Conservation (phyloP, 1,139 yeast genomes). For the Hemisphaericaspora xylofermentans region DNA sequence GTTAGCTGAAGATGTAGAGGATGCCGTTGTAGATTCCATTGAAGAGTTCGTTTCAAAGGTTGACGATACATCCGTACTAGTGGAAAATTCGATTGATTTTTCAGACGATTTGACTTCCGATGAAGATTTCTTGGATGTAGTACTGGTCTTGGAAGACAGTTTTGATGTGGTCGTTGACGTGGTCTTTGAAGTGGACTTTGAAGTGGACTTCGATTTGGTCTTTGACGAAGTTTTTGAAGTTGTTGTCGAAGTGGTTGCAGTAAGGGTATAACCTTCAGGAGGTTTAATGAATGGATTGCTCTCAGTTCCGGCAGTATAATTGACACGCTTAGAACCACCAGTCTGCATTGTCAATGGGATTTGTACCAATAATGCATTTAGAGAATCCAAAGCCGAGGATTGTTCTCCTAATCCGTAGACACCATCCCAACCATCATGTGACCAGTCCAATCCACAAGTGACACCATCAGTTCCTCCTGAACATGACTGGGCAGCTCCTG, state of each 20-base stretch:
- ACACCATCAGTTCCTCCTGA: constrained; percentile 73
- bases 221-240: neutral
- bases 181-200: neutral
- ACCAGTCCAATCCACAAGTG: constrained; percentile 76
- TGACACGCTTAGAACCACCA: constrained; percentile 48
- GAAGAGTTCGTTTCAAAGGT: too few species aligned
- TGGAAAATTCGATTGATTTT: too few species aligned
- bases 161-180: neutral
- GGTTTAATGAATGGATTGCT: constrained; percentile 9
- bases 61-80: too few species aligned
- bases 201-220: neutral
- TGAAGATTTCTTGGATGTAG: too few species aligned
- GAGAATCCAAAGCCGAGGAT: constrained; percentile 70
- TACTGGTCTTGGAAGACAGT: too few species aligned
- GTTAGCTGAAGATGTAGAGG: too few species aligned
- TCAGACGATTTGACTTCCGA: too few species aligned
- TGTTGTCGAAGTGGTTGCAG: neutral
- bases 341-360: constrained; percentile 36
- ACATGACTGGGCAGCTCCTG: constrained; percentile 70
- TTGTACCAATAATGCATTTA: constrained; percentile 35
- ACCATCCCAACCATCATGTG: constrained; percentile 57
- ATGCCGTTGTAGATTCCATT: too few species aligned
- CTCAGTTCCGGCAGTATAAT: constrained; percentile 32
- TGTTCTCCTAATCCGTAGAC: constrained; percentile 77
- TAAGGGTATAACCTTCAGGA: neutral